These are phyloP conservation scores for Magnaporthiopsis rhizophila DNA, from an alignment of 2,329 filamentous ascomycete species.

Conservation along the genomic window DNA sequence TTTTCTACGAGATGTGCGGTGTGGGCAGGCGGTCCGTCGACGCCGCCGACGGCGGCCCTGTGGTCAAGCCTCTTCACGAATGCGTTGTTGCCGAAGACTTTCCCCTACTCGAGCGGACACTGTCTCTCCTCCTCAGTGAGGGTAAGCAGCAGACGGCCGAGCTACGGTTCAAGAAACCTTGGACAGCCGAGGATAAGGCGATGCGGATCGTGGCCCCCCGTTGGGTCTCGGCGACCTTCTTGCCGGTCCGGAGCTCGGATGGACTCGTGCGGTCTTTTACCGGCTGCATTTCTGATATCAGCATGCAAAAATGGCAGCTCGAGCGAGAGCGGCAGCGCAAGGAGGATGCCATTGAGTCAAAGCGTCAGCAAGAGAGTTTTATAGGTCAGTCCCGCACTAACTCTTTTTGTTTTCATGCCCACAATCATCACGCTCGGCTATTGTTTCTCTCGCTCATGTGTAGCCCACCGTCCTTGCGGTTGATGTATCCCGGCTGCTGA, in stretches of 20 bases:
- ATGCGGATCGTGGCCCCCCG: slow-evolving; percentile 37
- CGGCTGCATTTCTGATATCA: slow-evolving; percentile 42
- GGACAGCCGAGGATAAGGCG: slow-evolving; percentile 35
- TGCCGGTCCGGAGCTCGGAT: slow-evolving; percentile 39
- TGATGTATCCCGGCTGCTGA: not conserved
- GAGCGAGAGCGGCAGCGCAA: slow-evolving; percentile 40
- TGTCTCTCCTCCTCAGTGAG: slow-evolving; percentile 30
- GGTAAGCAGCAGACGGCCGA: slow-evolving; percentile 38
- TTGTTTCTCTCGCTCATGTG: too few relatives aligned
- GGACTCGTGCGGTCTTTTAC: slow-evolving; percentile 39
- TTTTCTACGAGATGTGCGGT: slow-evolving; percentile 45
- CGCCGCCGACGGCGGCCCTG: slow-evolving; percentile 16
- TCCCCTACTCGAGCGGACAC: slow-evolving; percentile 28
- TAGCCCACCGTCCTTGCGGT: not conserved
- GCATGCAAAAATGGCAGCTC: slow-evolving; percentile 41
- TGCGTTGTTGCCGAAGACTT: slow-evolving; percentile 39
- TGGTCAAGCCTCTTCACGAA: slow-evolving; percentile 35
- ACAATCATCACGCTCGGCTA: too few relatives aligned
- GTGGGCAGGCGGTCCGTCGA: slow-evolving; percentile 26
- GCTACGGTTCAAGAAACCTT: slow-evolving; percentile 38
- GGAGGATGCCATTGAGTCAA: slow-evolving; percentile 50
- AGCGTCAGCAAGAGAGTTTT: slow-evolving; percentile 69
- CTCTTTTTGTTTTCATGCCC: not conserved
- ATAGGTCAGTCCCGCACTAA: slow-evolving; percentile 42
- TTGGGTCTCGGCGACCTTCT: slow-evolving; percentile 41